phyloP scores from a whole-genome alignment of 495 filamentous ascomycete genomes.

The Peziza echinospora region DNA sequence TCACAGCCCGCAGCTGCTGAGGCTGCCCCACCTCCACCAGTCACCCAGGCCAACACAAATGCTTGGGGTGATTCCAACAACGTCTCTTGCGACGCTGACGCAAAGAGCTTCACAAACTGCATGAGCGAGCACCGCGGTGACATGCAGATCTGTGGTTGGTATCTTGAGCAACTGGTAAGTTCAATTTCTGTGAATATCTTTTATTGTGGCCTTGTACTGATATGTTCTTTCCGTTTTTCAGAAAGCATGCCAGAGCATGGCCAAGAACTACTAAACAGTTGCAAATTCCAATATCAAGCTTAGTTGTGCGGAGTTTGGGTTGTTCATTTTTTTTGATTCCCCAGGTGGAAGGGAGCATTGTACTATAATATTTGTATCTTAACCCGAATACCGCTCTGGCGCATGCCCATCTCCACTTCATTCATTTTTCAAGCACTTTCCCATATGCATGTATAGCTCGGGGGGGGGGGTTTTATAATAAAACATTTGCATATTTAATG shows the following conservation, averaged over 20 bases:
- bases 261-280: conserved; percentile 64
- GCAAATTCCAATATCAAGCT: background rate
- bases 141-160: conserved; percentile 93
- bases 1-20: conserved; percentile 30
- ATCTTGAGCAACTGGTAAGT: conserved; percentile 72
- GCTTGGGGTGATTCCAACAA: conserved; percentile 15
- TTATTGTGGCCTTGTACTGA: conserved; percentile 11
- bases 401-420: background rate
- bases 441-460: background rate
- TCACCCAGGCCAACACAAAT: conserved; percentile 22
- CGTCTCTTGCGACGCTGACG: conserved; percentile 55
- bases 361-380: background rate
- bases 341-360: no score
- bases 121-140: conserved; percentile 84
- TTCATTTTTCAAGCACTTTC: background rate
- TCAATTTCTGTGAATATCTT: background rate
- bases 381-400: background rate
- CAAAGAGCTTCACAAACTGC: conserved; percentile 75
- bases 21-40: conserved; percentile 26
- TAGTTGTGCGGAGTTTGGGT: background rate
- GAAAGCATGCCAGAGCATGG: conserved; percentile 87
- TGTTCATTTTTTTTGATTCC: no score
- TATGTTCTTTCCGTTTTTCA: no score
- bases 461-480: no score
- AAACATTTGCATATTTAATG: no score